Evolutionary conservation across 2,329 filamentous ascomycete species (phyloP).

Genomic region (Fusarium sp.): DNA sequence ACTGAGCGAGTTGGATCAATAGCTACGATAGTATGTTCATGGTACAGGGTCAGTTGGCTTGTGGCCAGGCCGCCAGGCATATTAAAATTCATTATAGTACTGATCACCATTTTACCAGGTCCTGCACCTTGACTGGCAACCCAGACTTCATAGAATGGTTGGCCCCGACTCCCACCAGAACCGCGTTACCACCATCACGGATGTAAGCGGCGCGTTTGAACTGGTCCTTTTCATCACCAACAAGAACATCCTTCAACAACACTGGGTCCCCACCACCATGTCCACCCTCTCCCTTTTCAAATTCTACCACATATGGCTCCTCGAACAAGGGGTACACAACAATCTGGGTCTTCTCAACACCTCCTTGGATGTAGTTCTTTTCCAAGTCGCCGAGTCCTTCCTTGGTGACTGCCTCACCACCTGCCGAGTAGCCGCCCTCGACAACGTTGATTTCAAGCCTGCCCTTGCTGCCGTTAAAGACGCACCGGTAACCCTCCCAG

Average conservation of each 20-base stretch:
- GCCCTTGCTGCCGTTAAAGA: slow-evolving; percentile 72
- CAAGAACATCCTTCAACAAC: slow-evolving; percentile 67
- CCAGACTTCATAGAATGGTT: slow-evolving; percentile 66
- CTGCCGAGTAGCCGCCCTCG: slow-evolving; percentile 73
- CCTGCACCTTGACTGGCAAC: slow-evolving; percentile 43
- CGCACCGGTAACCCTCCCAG: slow-evolving; percentile 72
- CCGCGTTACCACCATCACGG: slow-evolving; percentile 71
- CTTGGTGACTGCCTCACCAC: slow-evolving; percentile 63
- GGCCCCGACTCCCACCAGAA: slow-evolving; percentile 72
- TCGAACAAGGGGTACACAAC: slow-evolving; percentile 69
- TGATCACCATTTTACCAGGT: slow-evolving; percentile 36
- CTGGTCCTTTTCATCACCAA: slow-evolving; percentile 66
- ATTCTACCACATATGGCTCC: slow-evolving; percentile 70
- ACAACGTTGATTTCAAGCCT: slow-evolving; percentile 74
- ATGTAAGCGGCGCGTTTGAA: slow-evolving; percentile 70
- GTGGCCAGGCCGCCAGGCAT: too few species aligned
- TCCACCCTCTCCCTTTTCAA: slow-evolving; percentile 66
- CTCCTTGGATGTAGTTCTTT: slow-evolving; percentile 43
- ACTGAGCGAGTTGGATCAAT: too few species aligned
- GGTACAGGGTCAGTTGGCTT: too few species aligned
- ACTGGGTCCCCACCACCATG: slow-evolving; percentile 74
- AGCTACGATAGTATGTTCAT: too few species aligned
- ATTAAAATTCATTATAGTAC: too few species aligned
- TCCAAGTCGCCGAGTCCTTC: slow-evolving; percentile 61
- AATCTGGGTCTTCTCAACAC: slow-evolving; percentile 58